Evolutionary conservation across 495 filamentous ascomycete genomes (phyloP), one percentile per base, ranked within the genome.

Genomic region (Talaromyces adpressus): DNA sequence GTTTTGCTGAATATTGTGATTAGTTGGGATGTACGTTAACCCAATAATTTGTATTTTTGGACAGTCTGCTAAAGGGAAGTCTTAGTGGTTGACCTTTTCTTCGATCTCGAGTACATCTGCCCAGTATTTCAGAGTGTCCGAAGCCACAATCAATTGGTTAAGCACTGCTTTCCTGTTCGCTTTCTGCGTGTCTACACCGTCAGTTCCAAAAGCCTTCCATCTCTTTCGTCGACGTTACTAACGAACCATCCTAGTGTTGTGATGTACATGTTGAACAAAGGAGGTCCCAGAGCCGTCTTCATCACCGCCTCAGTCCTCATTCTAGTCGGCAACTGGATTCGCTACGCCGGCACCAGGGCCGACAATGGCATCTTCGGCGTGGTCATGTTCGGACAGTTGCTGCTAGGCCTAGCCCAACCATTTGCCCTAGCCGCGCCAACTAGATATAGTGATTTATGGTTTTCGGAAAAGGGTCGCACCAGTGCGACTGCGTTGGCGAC

Each of bases 361-460:
- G 75, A 77, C 34, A 76, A 76, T 12, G 85, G 84, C 23, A 82
- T 84, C 39, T 96, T 91, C 67, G 87, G 88, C 9, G 81, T 90
- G 22, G 89, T 91, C 51, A 91, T 97, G 88, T 88, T 96, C 72
- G 94, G 93, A n/a, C 94, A 98, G 77, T 88, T 97, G 75, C 75
- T 98, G 18, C 91, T 88, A 41, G 94, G 94, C 0, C 77, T 97
- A 8, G 88, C 91, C 12, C 94, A 98, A 65, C 93, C 94, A 0
- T 97, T 98, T 75, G 91, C 96, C 34, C 84, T 98, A 5, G 85
- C 89, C 41, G 91, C 94, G 1, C 93, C 94, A 0, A 92, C 94
- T 3, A 82, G 91, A 61, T 98, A 96, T 70, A 93, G 89, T 62
- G 92, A 97, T 69, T 78, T 96, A 32, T 98, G 94, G 94, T 98